Percentiles rank a stretch among this genome's conserved stretches.
These are phyloP conservation scores for Echinochloa phyllopogon DNA, from an alignment of 176 grass and related monocot genomes.

Conservation along the genomic window DNA sequence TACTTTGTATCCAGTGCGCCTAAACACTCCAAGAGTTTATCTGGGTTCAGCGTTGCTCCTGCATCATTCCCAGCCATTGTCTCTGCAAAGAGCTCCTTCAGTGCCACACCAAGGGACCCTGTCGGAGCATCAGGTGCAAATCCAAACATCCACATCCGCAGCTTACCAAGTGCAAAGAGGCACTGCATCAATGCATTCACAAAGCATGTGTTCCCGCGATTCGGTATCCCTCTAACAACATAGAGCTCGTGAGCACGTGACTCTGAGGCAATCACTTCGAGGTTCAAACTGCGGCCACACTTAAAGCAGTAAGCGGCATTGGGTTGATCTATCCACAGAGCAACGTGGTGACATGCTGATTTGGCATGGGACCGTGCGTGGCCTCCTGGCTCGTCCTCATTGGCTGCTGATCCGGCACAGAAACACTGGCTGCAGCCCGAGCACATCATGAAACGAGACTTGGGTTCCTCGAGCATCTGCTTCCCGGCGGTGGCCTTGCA, in stretches of 20 bases:
- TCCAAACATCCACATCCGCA: slow-evolving; percentile 53
- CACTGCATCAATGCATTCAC: slow-evolving; percentile 79
- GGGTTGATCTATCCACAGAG: background rate
- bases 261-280: background rate
- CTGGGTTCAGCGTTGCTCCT: slow-evolving; percentile 37
- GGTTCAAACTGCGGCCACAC: background rate
- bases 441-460: background rate
- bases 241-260: background rate
- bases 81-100: slow-evolving; percentile 63
- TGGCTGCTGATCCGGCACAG: background rate
- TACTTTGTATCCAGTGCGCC: slow-evolving; percentile 33
- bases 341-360: background rate
- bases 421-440: background rate
- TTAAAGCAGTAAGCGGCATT: background rate
- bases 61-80: slow-evolving; percentile 43
- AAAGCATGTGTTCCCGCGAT: slow-evolving; percentile 70
- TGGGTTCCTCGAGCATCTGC: background rate
- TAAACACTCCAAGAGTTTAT: slow-evolving; percentile 47
- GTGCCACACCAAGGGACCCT: slow-evolving; percentile 44
- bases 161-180: slow-evolving; percentile 61
- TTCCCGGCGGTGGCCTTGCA: background rate
- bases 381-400: background rate
- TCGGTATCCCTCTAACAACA: slow-evolving; percentile 66
- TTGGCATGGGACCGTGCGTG: background rate
- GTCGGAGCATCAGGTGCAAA: slow-evolving; percentile 39